phyloP scores from a whole-genome alignment of 352 stramenopile species.

The Pythium brachiatum region DNA sequence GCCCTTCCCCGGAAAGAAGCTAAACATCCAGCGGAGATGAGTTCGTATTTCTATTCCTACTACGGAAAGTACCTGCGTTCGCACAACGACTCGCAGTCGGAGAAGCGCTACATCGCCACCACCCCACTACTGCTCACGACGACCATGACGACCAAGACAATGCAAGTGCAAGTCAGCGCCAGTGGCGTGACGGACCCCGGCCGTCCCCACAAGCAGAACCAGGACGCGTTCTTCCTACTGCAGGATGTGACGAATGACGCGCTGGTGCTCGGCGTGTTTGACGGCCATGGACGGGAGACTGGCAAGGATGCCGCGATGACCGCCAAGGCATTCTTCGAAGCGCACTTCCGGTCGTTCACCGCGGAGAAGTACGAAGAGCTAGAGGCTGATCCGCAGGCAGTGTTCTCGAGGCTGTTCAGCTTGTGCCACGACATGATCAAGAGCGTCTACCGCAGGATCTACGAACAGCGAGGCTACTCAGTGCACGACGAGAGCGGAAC shows the following conservation, averaged over 20 bases:
- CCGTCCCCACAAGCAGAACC: conserved; percentile 65
- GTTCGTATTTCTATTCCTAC: conserved; percentile 14
- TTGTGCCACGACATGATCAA: conserved; percentile 66
- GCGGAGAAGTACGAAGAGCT: conserved; percentile 47
- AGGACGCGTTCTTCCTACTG: conserved; percentile 88
- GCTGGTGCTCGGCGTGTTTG: conserved; percentile 77
- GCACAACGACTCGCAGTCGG: not conserved
- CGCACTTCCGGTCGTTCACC: conserved; percentile 52
- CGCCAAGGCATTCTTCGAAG: conserved; percentile 60
- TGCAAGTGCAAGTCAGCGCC: conserved; percentile 27
- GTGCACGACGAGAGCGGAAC: conserved; percentile 68
- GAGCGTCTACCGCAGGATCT: conserved; percentile 55
- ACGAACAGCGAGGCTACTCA: conserved; percentile 51
- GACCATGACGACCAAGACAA: not conserved
- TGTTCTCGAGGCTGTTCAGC: conserved; percentile 50
- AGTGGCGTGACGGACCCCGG: conserved; percentile 61
- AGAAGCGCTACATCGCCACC: not conserved
- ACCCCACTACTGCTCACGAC: conserved; percentile 10
- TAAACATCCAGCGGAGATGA: conserved; percentile 8
- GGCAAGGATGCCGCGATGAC: conserved; percentile 64
- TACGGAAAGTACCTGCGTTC: conserved; percentile 17
- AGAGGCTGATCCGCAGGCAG: conserved; percentile 44
- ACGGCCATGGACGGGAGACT: conserved; percentile 81
- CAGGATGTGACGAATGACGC: conserved; percentile 31
- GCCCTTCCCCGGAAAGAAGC: conserved; percentile 8